These are phyloP conservation scores for Vicia villosa DNA, from an alignment of 306 rosid genomes.

Conservation along the genomic window DNA sequence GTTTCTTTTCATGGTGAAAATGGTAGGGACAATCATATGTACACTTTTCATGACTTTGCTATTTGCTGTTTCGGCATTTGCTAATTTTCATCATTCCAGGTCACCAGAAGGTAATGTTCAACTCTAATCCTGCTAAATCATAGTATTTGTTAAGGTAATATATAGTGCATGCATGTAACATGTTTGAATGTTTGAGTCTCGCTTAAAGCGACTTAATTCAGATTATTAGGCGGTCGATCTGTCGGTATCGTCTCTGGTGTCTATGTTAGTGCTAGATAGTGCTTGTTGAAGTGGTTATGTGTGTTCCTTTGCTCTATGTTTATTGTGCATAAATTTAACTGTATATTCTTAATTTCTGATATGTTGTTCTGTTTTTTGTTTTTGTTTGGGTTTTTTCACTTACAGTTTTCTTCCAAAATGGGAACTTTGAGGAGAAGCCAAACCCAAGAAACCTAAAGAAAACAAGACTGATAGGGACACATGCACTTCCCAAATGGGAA, in stretches of 20 bases:
- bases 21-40: constrained; percentile 45
- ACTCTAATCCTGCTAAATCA: constrained; percentile 15
- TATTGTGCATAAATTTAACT: too few relatives aligned
- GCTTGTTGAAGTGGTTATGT: too few relatives aligned
- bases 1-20: constrained; percentile 29
- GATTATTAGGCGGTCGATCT: too few relatives aligned
- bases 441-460: constrained; percentile 55
- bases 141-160: too few relatives aligned
- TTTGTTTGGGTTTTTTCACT: neutral
- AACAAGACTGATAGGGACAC: constrained; percentile 62
- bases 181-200: too few relatives aligned
- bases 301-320: too few relatives aligned
- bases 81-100: constrained; percentile 33
- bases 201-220: too few relatives aligned
- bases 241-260: too few relatives aligned
- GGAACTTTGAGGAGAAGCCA: constrained; percentile 82
- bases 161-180: too few relatives aligned
- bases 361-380: neutral
- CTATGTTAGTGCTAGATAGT: too few relatives aligned
- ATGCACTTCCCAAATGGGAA: constrained; percentile 83
- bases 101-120: constrained; percentile 55
- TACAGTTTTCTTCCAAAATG: constrained; percentile 65
- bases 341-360: neutral
- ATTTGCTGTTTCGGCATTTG: constrained; percentile 48
- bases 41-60: constrained; percentile 47